phyloP scores from a whole-genome alignment of 805 yeast species.

The Starmerella powellii region DNA sequence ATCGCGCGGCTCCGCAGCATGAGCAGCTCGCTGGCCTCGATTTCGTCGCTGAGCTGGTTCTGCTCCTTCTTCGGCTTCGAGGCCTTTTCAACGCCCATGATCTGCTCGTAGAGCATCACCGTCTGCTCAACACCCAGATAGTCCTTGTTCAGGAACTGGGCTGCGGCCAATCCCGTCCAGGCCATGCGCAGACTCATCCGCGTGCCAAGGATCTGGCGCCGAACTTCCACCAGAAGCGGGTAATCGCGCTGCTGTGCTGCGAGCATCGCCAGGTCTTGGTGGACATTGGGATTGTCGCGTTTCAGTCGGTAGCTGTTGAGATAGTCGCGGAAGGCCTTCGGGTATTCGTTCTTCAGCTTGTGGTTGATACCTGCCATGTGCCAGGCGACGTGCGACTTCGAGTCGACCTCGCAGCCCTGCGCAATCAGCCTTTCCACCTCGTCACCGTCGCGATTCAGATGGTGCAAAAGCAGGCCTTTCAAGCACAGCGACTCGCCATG shows the following conservation, averaged over 20 bases:
- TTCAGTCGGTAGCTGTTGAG: constrained; percentile 64
- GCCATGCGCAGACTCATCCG: constrained; percentile 21
- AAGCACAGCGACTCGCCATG: constrained; percentile 75
- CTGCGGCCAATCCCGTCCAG: constrained; percentile 34
- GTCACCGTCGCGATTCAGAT: constrained; percentile 39
- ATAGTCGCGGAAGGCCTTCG: constrained; percentile 69
- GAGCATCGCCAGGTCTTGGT: constrained; percentile 68
- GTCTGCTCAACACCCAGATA: constrained; percentile 58
- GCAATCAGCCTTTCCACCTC: constrained; percentile 32
- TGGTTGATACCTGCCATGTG: constrained; percentile 81
- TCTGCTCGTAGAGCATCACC: constrained; percentile 59
- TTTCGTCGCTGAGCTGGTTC: constrained; percentile 35
- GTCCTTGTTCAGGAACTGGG: constrained; percentile 66
- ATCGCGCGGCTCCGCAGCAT: constrained; percentile 61
- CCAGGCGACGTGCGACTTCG: constrained; percentile 56
- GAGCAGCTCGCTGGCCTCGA: constrained; percentile 70
- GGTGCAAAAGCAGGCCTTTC: constrained; percentile 61
- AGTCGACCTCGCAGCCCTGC: constrained; percentile 49
- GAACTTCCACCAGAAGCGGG: constrained; percentile 46
- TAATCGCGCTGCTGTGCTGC: constrained; percentile 73
- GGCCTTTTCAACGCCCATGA: constrained; percentile 44
- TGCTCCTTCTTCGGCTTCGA: constrained; percentile 29
- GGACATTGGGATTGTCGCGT: constrained; percentile 61
- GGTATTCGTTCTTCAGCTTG: constrained; percentile 54
- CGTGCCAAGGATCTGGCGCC: constrained; percentile 60